Percentiles rank a stretch among this genome's conserved stretches.
Evolutionary conservation across 2,329 filamentous ascomycete genomes (phyloP).

Genomic region (Colletotrichum trifolii): DNA sequence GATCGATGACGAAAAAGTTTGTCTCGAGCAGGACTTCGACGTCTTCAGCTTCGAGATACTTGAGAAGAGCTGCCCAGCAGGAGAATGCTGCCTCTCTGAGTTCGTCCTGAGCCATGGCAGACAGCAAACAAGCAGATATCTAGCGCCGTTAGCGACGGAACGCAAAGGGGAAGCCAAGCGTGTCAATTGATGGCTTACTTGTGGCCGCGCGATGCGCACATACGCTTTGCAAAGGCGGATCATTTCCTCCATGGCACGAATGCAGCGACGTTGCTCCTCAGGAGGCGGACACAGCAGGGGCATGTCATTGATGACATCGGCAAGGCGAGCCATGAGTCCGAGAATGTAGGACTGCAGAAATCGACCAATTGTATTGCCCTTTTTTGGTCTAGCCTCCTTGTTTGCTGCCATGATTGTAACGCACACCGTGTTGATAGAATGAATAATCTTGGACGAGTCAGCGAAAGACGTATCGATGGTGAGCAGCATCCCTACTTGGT

Average conservation of each 20-base stretch:
- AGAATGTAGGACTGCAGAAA: slow-evolving; percentile 89
- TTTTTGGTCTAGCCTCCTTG: slow-evolving; percentile 59
- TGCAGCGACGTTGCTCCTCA: slow-evolving; percentile 79
- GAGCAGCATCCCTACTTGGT: slow-evolving; percentile 61
- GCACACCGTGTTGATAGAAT: slow-evolving; percentile 60
- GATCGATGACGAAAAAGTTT: slow-evolving; percentile 86
- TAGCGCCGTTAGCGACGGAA: slow-evolving; percentile 50
- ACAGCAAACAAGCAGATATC: slow-evolving; percentile 93
- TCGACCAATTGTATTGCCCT: slow-evolving; percentile 69
- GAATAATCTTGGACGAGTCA: slow-evolving; percentile 52
- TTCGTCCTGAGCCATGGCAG: slow-evolving; percentile 78
- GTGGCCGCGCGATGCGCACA: slow-evolving; percentile 83
- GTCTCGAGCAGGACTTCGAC: slow-evolving; percentile 85
- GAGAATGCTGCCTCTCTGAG: slow-evolving; percentile 84
- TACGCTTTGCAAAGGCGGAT: slow-evolving; percentile 79
- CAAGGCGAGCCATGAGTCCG: slow-evolving; percentile 86
- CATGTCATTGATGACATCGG: slow-evolving; percentile 79
- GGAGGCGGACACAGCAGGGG: slow-evolving; percentile 62
- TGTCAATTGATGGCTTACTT: slow-evolving; percentile 63
- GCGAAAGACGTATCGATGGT: not conserved
- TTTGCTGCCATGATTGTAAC: slow-evolving; percentile 51
- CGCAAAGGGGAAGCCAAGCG: slow-evolving; percentile 13
- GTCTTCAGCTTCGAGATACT: slow-evolving; percentile 80
- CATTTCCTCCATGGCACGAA: slow-evolving; percentile 89
- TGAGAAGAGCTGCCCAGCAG: slow-evolving; percentile 86